Base-by-base conservation (phyloP, 2,329 filamentous ascomycete genomes). In the Paraphaeosphaeria sporulosa region DNA sequence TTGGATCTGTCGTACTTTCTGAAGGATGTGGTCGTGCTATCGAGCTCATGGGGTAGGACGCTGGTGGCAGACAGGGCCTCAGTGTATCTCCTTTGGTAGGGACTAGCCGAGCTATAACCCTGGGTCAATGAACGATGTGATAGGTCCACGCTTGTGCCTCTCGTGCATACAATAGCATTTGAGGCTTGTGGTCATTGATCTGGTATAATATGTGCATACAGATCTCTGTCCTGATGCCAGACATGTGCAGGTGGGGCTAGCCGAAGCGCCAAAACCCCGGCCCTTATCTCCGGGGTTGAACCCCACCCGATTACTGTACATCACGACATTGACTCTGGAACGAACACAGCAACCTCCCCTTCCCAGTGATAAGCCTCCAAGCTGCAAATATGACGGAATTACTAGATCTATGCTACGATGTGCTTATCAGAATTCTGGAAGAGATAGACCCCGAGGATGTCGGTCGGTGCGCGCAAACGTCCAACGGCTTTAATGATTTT, bases 21-120 rank as follows among this genome's bases (percentile, higher is more conserved):
- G 0, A 82, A 78, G 69, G 88, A 90, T 53, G 55, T 90, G 0
- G 56, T 74, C 0, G 75, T 86, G 1, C 72, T 81, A n/a, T 87
- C 87, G 0, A 80, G 76, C 57, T 81, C 79, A 0, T 89, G 85
- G 84, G 81, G 78, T 0, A 75, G 79, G 15, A 85, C 1, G 79
- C 32, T 57, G 56, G 64, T 63, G 1, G 56, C 83, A 0, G 80
- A 27, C 25, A 27, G 25, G 25, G 25, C 25, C 6, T 27, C 25
- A 27, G 25, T 27, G 6, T 27, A 3, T 27, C 25, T 27, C 25
- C 25, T 27, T 27, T 27, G 25, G 25, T 6, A 27, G 3, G 25
- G 25, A 27, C 25, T 27, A 27, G 25, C 25, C 25, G 25, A 27
- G 25, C 25, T 27, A 27, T 27, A 4, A 6, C 3, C 25, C 25